These are phyloP conservation scores for Dalechampia spathulata DNA, from an alignment of 441 rosid genomes.

Conservation along the genomic window DNA sequence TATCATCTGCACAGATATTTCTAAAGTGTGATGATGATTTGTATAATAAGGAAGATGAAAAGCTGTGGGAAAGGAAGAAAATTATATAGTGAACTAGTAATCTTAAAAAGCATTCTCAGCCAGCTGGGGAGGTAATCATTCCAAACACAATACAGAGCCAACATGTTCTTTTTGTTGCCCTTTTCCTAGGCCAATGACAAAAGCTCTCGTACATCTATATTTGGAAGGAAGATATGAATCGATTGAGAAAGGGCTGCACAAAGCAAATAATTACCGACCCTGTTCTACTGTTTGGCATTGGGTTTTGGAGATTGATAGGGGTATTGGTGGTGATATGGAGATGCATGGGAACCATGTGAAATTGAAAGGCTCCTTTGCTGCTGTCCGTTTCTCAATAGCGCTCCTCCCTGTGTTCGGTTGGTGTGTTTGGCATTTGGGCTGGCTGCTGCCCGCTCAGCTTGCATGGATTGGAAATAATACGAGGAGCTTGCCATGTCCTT, in stretches of 20 bases:
- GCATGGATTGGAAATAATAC: constrained; percentile 71
- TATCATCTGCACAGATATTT: too few relatives aligned
- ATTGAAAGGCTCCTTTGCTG: constrained; percentile 59
- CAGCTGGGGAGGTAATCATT: constrained; percentile 18
- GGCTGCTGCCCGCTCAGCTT: constrained; percentile 47
- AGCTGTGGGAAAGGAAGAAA: background rate
- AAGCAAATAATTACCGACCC: constrained; percentile 18
- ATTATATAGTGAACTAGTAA: background rate
- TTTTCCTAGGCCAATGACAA: constrained; percentile 31
- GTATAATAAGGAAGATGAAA: background rate
- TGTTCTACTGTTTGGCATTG: constrained; percentile 30
- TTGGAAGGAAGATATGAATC: constrained; percentile 18
- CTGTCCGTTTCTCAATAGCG: constrained; percentile 66
- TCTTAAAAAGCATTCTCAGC: constrained; percentile 12
- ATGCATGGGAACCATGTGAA: constrained; percentile 59
- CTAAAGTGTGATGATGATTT: too few relatives aligned
- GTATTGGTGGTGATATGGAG: constrained; percentile 62
- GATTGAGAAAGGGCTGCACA: constrained; percentile 3
- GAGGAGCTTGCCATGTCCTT: constrained; percentile 95
- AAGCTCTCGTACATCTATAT: constrained; percentile 26
- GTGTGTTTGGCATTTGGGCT: constrained; percentile 57
- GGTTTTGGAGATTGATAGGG: constrained; percentile 61
- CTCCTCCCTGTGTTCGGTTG: constrained; percentile 35
- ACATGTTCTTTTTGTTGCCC: constrained; percentile 24
- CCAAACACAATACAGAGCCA: constrained; percentile 26